Conservation (phyloP, 495 filamentous ascomycete genomes). For the Penicillium daleae region DNA sequence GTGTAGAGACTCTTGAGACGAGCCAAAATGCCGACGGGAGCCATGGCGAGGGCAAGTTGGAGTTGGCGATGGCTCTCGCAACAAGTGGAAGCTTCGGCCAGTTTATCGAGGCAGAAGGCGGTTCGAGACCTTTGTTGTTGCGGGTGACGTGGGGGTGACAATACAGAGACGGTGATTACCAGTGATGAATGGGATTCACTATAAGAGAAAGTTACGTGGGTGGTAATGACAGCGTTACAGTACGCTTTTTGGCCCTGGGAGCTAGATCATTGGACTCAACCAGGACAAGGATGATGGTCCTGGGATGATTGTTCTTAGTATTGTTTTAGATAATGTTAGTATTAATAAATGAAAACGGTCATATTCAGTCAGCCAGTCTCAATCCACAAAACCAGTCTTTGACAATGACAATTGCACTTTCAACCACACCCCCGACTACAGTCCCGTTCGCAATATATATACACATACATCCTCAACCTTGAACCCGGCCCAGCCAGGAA, state of each 20-base stretch:
- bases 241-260: background rate
- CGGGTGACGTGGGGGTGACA: constrained; percentile 14
- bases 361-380: background rate
- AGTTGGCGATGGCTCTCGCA: too few relatives aligned
- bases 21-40: constrained; percentile 41
- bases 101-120: constrained; percentile 1
- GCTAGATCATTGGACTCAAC: background rate
- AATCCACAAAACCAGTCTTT: background rate
- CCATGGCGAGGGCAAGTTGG: constrained; percentile 29
- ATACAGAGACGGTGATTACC: background rate
- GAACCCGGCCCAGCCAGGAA: background rate
- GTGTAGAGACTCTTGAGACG: constrained; percentile 44
- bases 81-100: background rate
- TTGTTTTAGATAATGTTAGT: background rate
- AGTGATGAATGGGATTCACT: background rate
- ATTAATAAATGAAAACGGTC: background rate
- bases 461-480: background rate
- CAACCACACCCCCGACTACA: background rate
- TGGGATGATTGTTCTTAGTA: background rate
- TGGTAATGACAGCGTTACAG: background rate
- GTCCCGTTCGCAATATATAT: constrained; percentile 5
- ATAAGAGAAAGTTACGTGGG: background rate
- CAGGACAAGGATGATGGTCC: background rate
- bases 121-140: constrained; percentile 16
- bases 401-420: background rate